Base-by-base conservation (phyloP, 148 eudicot species). In the Camellia sinensis region DNA sequence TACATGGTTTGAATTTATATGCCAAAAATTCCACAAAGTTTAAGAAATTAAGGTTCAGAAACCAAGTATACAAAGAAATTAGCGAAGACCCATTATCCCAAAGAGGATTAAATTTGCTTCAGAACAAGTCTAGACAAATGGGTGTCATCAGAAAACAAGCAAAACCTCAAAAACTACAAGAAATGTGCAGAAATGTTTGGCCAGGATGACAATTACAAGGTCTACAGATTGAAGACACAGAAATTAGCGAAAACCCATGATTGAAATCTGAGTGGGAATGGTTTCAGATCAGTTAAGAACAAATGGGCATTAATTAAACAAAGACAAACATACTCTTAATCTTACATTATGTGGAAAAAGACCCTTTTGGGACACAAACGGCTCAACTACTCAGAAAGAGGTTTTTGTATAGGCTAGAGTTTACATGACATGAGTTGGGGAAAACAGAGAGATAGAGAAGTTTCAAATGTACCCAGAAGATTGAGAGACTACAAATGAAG, bases 221-320 rank as follows among this genome's bases (percentile, higher is more conserved):
- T 0, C 15, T 18, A 62, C 67, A 73, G 65, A 50, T 21, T 18
- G 7, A 3, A 78, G 41, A 48, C 17, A 13, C 65, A 63, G 62
- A 80, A 84, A 86, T 81, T 83, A 92, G 84, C 89, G 92, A 73
- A 75, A 81, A 85, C 87, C 92, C 93, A 91, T 93, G 62, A 81
- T 19, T 62, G 64, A 37, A 78, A 62, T 61, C 70, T 4, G 12
- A 76, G 78, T 15, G 19, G 77, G 17, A 53, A 80, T 74, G 52
- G 83, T 60, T 71, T 71, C 64, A 77, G 75, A 88, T 62, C 79
- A 84, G 61, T 12, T 65, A 64, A 73, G 37, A 78, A 84, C 84
- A 85, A 83, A 73, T 82, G 86, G 81, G 87, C 82, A 86, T 71
- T 44, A 57, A 83, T 4, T 43, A 75, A 54, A 69, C 17, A 70